Conservation (phyloP, 805 yeast species). For the Nakazawaea populi region DNA sequence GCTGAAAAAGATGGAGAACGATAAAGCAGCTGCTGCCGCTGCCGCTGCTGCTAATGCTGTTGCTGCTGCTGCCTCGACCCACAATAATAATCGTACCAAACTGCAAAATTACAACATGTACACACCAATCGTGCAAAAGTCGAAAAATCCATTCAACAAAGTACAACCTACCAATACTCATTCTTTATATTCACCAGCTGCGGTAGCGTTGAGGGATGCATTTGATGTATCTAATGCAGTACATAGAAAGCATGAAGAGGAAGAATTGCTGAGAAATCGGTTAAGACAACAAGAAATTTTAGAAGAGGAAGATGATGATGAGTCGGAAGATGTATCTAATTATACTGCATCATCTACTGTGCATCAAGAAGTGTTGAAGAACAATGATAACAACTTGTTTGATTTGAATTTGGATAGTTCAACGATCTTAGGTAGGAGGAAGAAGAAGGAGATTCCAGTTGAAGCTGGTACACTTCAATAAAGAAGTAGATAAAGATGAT, state of each 20-base stretch:
- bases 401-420: slow-evolving; percentile 48
- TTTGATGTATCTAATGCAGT: slow-evolving; percentile 59
- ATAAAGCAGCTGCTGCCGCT: neutral
- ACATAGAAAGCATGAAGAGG: slow-evolving; percentile 51
- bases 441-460: slow-evolving; percentile 12
- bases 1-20: neutral
- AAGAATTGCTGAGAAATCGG: slow-evolving; percentile 28
- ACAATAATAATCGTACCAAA: neutral
- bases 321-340: slow-evolving; percentile 20
- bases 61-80: neutral
- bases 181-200: slow-evolving; percentile 47
- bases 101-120: slow-evolving; percentile 8
- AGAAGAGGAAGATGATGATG: slow-evolving; percentile 35
- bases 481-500: neutral
- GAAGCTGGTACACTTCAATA: neutral
- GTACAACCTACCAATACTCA: slow-evolving; percentile 11
- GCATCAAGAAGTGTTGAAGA: neutral
- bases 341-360: slow-evolving; percentile 9
- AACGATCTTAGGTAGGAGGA: slow-evolving; percentile 43
- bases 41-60: neutral
- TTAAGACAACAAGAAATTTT: slow-evolving; percentile 4
- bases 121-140: slow-evolving; percentile 12
- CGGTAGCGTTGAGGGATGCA: slow-evolving; percentile 53
- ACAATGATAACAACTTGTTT: slow-evolving; percentile 21
- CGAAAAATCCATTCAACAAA: slow-evolving; percentile 2